phyloP scores from a whole-genome alignment of 768 basidiomycete species.

The Trametes cinnabarina region DNA sequence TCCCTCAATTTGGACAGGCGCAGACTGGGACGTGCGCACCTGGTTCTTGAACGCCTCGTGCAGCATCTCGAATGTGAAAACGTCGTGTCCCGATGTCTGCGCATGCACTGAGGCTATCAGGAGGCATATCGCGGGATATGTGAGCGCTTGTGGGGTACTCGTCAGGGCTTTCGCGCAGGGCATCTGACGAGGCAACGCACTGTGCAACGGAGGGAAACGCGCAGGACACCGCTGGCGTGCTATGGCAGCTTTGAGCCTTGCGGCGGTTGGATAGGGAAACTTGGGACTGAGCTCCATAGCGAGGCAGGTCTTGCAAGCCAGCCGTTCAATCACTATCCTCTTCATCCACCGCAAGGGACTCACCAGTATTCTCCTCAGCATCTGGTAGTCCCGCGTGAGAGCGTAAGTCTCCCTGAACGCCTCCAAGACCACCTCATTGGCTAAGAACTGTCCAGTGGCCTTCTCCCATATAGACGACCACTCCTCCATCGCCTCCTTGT shows the following conservation, averaged over 20 bases:
- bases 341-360: slow-evolving; percentile 24
- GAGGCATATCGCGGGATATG: slow-evolving; percentile 79
- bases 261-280: slow-evolving; percentile 53
- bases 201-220: slow-evolving; percentile 48
- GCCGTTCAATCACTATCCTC: not conserved
- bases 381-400: slow-evolving; percentile 56
- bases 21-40: slow-evolving; percentile 65
- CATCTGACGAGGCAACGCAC: slow-evolving; percentile 37
- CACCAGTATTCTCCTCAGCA: slow-evolving; percentile 62
- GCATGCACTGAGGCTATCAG: slow-evolving; percentile 84
- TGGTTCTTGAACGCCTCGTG: slow-evolving; percentile 76
- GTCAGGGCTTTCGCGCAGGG: not conserved
- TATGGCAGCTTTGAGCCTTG: slow-evolving; percentile 40
- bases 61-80: slow-evolving; percentile 91
- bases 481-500: slow-evolving; percentile 35
- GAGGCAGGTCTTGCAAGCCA: not conserved
- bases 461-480: slow-evolving; percentile 63
- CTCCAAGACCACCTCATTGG: slow-evolving; percentile 44
- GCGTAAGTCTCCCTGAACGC: slow-evolving; percentile 58
- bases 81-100: slow-evolving; percentile 69
- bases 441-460: slow-evolving; percentile 56
- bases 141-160: slow-evolving; percentile 46
- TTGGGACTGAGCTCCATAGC: slow-evolving; percentile 42
- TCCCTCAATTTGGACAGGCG: slow-evolving; percentile 73
- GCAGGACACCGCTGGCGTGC: slow-evolving; percentile 56